Evolutionary conservation across 805 yeast species (phyloP).

Genomic region (Wickerhamomyces bisporus): DNA sequence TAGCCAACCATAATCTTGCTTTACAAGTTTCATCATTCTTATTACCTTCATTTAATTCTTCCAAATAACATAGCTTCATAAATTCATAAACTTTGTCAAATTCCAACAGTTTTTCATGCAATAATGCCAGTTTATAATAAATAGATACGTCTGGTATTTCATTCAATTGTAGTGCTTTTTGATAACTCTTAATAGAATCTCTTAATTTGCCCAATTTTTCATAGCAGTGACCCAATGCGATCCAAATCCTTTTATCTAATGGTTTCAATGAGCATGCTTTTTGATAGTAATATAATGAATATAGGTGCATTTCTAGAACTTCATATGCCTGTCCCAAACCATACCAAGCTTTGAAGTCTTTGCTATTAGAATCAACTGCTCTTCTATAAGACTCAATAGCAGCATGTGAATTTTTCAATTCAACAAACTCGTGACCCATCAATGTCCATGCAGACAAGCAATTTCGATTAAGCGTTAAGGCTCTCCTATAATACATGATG

Average conservation of each 20-base stretch:
- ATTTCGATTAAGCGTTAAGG: constrained; percentile 71
- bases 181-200: constrained; percentile 78
- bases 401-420: constrained; percentile 91
- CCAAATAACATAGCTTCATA: constrained; percentile 48
- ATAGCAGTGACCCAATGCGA: constrained; percentile 85
- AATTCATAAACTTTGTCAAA: constrained; percentile 15
- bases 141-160: constrained; percentile 52
- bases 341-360: constrained; percentile 96
- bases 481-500: constrained; percentile 86
- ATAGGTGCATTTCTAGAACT: constrained; percentile 89
- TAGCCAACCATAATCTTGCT: constrained; percentile 85
- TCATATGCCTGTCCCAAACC: constrained; percentile 98
- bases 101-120: constrained; percentile 56
- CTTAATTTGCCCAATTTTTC: constrained; percentile 65
- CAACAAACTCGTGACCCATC: constrained; percentile 99
- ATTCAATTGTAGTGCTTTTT: constrained; percentile 60
- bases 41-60: constrained; percentile 54
- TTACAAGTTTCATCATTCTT: constrained; percentile 68
- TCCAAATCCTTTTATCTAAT: constrained; percentile 92
- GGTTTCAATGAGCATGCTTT: constrained; percentile 86
- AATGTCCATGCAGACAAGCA: constrained; percentile 94
- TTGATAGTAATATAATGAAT: constrained; percentile 89
- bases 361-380: constrained; percentile 84
- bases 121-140: constrained; percentile 60
- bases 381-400: constrained; percentile 93